phyloP scores from a whole-genome alignment of 2,329 filamentous ascomycete genomes.

The Clonostachys chloroleuca region DNA sequence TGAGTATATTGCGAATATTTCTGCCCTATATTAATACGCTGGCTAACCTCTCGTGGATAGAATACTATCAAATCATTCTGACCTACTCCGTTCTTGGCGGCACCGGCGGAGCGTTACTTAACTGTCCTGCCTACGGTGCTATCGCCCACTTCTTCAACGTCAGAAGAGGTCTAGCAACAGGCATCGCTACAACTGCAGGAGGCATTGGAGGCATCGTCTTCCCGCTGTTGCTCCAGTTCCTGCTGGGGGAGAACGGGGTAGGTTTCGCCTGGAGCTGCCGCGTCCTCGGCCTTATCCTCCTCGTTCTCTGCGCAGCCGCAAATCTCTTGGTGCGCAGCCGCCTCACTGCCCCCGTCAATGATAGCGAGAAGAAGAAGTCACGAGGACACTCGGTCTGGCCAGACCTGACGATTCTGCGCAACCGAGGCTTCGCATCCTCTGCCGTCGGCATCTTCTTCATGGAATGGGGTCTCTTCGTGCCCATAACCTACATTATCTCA shows the following conservation, averaged over 20 bases:
- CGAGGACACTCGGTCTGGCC: slow-evolving; percentile 40
- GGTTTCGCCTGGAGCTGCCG: slow-evolving; percentile 28
- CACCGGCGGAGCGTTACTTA: slow-evolving; percentile 29
- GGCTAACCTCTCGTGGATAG: slow-evolving; percentile 34
- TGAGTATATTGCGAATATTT: slow-evolving; percentile 45
- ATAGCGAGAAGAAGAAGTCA: slow-evolving; percentile 37
- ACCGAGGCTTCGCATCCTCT: slow-evolving; percentile 32
- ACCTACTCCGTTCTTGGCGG: slow-evolving; percentile 35
- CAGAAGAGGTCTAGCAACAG: neutral
- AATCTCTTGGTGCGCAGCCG: slow-evolving; percentile 16
- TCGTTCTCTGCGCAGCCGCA: slow-evolving; percentile 15
- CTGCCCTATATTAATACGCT: slow-evolving; percentile 58
- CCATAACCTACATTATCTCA: slow-evolving; percentile 36
- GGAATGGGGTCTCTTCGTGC: slow-evolving; percentile 43
- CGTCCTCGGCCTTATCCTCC: slow-evolving; percentile 17
- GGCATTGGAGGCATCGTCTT: slow-evolving; percentile 21
- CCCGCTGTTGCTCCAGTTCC: slow-evolving; percentile 22
- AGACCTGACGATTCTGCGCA: slow-evolving; percentile 32
- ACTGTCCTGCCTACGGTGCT: slow-evolving; percentile 21
- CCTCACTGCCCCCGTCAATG: slow-evolving; percentile 3
- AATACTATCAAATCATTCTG: slow-evolving; percentile 44
- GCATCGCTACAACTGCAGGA: neutral
- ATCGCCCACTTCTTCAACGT: slow-evolving; percentile 15
- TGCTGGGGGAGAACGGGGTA: slow-evolving; percentile 12
- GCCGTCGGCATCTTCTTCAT: slow-evolving; percentile 35